Conservation (phyloP, 441 rosid genomes). For the Erodium moschatum region DNA sequence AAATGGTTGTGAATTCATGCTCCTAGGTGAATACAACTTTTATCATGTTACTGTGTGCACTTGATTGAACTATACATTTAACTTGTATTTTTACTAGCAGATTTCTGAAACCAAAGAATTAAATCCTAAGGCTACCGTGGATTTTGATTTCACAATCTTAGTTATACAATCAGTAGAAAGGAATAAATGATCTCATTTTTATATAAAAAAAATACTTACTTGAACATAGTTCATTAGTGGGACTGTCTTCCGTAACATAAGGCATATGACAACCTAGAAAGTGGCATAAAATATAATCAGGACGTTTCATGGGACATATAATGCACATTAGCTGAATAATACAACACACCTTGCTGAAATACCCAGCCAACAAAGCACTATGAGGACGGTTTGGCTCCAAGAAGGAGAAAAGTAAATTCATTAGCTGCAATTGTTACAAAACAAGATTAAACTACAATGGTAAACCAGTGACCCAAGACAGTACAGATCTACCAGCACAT, state of each 20-base stretch:
- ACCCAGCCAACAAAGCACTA: constrained; percentile 89
- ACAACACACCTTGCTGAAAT: constrained; percentile 74
- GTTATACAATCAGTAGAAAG: neutral
- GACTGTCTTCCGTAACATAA: constrained; percentile 81
- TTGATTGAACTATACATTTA: neutral
- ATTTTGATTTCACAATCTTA: neutral
- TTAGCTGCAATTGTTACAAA: constrained; percentile 45
- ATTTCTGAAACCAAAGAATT: neutral
- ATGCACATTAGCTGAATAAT: neutral
- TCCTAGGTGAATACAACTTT: neutral
- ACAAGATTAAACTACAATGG: constrained; percentile 8
- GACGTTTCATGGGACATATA: constrained; percentile 4
- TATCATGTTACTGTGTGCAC: neutral
- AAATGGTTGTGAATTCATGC: neutral
- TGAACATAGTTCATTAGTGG: constrained; percentile 81
- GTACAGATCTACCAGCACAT: neutral
- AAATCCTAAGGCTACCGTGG: neutral
- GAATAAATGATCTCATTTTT: neutral
- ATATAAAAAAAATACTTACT: constrained; percentile 39
- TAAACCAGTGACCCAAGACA: neutral
- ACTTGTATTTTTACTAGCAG: neutral
- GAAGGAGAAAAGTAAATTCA: constrained; percentile 87
- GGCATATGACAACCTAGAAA: constrained; percentile 78
- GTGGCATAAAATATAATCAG: constrained; percentile 24
- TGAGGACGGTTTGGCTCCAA: constrained; percentile 82